Evolutionary conservation across 2,329 filamentous ascomycete species (phyloP).

Genomic region (Xylaria sp.): DNA sequence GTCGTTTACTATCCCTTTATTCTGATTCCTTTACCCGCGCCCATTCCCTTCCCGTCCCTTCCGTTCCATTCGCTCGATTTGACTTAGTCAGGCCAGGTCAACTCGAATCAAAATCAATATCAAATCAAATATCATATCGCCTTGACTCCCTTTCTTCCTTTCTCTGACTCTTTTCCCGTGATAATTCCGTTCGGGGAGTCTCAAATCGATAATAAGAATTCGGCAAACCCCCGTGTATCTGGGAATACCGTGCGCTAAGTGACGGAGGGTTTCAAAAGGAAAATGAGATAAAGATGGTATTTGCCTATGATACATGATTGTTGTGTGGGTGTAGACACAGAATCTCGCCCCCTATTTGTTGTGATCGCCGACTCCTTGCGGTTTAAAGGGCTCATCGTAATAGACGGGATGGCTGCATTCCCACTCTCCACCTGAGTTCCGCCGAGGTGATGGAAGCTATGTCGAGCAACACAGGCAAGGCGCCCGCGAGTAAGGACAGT

Average conservation of each 20-base stretch:
- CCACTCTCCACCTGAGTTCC: neutral
- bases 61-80: constrained; percentile 7
- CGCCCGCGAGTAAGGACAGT: neutral
- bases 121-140: neutral
- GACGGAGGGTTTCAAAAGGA: neutral
- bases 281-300: neutral
- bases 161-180: neutral
- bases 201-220: too few species aligned
- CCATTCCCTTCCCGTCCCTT: neutral
- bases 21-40: neutral
- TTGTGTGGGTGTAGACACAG: neutral
- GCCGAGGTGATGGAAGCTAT: neutral
- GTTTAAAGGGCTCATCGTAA: neutral
- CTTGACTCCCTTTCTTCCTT: neutral
- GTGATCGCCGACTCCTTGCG: neutral
- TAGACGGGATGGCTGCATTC: neutral
- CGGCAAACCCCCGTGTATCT: neutral
- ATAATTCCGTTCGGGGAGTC: neutral
- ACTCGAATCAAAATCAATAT: too few species aligned
- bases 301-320: constrained; percentile 3
- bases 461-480: neutral
- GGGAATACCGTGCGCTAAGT: neutral
- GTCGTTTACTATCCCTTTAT: constrained; percentile 19
- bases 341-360: neutral
- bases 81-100: neutral